Conservation (phyloP, 768 basidiomycete genomes). For the Russula brevipes region DNA sequence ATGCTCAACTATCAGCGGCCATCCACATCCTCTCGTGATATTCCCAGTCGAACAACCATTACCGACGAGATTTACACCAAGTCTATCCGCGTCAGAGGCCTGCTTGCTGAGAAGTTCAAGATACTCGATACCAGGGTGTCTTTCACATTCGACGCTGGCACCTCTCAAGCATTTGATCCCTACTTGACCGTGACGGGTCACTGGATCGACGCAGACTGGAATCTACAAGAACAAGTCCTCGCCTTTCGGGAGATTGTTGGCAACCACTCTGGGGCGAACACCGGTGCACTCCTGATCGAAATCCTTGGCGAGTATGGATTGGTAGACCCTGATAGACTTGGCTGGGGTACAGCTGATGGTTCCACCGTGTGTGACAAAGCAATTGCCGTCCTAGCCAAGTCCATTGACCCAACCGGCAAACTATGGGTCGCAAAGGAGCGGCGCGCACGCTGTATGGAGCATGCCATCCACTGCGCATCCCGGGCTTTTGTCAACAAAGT, state of each 20-base stretch:
- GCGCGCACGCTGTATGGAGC: background rate
- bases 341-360: background rate
- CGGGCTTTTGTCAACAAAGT: background rate
- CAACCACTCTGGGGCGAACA: background rate
- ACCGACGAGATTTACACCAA: background rate
- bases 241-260: background rate
- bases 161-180: background rate
- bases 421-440: background rate
- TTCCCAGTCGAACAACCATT: background rate
- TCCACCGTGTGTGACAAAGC: background rate
- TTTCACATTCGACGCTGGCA: background rate
- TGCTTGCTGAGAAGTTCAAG: background rate
- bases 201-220: background rate
- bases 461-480: background rate
- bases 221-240: background rate
- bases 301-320: background rate
- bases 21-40: background rate
- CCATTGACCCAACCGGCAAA: background rate
- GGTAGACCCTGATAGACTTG: background rate
- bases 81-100: background rate
- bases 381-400: background rate
- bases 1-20: background rate
- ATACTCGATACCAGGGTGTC: background rate
- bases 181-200: background rate
- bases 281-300: background rate